Base-by-base conservation (phyloP, 768 basidiomycete species). In the Omphalotus guepiniiformis region DNA sequence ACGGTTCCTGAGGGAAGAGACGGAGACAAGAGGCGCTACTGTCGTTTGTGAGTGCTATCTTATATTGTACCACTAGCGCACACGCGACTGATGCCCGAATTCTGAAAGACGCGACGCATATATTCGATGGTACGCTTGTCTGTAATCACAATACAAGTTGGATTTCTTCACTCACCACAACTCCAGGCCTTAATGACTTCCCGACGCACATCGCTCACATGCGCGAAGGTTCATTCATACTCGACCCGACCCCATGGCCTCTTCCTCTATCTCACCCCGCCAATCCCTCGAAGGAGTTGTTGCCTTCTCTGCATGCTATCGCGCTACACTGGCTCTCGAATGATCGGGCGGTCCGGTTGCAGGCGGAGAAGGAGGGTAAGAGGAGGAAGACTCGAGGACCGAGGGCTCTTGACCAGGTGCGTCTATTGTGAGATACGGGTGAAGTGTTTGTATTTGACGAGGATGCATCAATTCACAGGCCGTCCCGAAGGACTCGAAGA, bases 181-280 rank as follows among this genome's bases (percentile, higher is more conserved):
- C 93, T 54, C 95, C 98, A 62, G 95, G 94, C 9, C 67, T 98
- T 25, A 78, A 80, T 58, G 65, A 76, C n/a, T 97, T 95, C 70
- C 95, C 96, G 3, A 97, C 94, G 1, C 91, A 95, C 58, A 73
- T 98, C 50, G 82, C 83, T 4, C 96, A 98, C 61, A 87, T 99
- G 83, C 82, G 87, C 21, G 75, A 93, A 39, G 96, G 96, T 3
- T 67, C 72, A 11, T 81, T 93, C 46, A 70, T 82, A 11, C 82
- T 78, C 2, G 70, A 72, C 15, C 85, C 88, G 3, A 76, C 79
- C 12, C 59, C 80, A 6, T 97, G 93, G 92, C 81, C 83, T 2
- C 63, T 77, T n/a, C 52, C 63, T 6, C 34, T 57, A 27, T 32
- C 47, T 2, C 60, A 62, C 51, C 13, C 55, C 12, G 15, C 13